Evolutionary conservation across 106 monocot species (phyloP).

Genomic region (Phalaenopsis aphrodite): DNA sequence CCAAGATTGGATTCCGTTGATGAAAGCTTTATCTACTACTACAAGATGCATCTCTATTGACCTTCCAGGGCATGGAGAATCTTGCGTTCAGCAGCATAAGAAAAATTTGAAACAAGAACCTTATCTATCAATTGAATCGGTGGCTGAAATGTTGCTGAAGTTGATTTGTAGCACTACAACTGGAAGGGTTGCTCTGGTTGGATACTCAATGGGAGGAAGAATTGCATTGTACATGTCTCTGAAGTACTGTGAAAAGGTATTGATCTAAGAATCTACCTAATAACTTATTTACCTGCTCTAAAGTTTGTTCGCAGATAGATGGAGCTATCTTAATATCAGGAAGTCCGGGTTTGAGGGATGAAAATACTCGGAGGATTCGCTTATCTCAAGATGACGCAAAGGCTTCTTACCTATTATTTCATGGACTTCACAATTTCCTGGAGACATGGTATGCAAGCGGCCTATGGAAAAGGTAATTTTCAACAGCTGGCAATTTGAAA

Average conservation of each 20-base stretch:
- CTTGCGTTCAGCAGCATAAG: constrained; percentile 23
- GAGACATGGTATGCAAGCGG: constrained; percentile 66
- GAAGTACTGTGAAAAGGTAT: constrained; percentile 72
- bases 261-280: not conserved
- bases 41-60: constrained; percentile 64
- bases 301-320: constrained; percentile 32
- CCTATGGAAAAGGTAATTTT: constrained; percentile 75
- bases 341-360: constrained; percentile 78
- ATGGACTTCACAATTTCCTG: constrained; percentile 57
- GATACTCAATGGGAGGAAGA: constrained; percentile 96
- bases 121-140: constrained; percentile 39
- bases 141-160: constrained; percentile 50
- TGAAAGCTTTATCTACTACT: constrained; percentile 62
- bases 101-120: constrained; percentile 6
- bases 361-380: constrained; percentile 44
- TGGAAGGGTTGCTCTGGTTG: constrained; percentile 56
- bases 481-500: not conserved
- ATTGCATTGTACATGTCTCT: constrained; percentile 82
- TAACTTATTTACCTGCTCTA: constrained; percentile 4
- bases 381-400: constrained; percentile 57
- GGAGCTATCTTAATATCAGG: constrained; percentile 86
- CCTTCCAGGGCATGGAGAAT: constrained; percentile 87
- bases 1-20: constrained; percentile 77
- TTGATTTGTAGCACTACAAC: constrained; percentile 43
- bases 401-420: constrained; percentile 45